Percentiles rank a stretch among this genome's conserved stretches.
phyloP scores from a whole-genome alignment of 2,329 filamentous ascomycete species.

The Aureobasidium mangrovei region DNA sequence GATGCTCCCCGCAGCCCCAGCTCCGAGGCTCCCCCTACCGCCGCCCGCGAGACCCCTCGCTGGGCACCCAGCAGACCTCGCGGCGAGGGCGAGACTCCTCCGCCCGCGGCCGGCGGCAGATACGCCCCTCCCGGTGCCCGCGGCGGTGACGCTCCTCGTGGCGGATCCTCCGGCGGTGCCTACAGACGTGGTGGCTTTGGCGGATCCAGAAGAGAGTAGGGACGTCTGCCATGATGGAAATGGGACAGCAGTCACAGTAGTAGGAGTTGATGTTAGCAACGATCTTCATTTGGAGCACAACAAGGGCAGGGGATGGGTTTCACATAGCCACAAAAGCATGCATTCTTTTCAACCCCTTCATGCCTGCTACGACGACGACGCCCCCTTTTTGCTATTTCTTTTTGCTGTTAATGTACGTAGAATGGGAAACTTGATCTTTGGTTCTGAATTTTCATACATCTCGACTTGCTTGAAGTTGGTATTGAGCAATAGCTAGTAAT shows the following conservation, averaged over 20 bases:
- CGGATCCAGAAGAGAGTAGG: slow-evolving; percentile 6
- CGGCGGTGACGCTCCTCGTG: slow-evolving; percentile 17
- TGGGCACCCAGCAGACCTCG: slow-evolving; percentile 16
- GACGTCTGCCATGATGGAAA: background rate
- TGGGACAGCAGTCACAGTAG: background rate
- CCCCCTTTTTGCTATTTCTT: background rate
- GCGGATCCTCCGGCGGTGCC: slow-evolving; percentile 15
- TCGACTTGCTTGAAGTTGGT: background rate
- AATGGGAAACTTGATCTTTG: background rate
- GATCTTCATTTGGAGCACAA: slow-evolving; percentile 9
- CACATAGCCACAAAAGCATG: slow-evolving; percentile 11
- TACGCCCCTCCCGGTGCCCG: slow-evolving; percentile 21
- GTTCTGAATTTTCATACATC: background rate
- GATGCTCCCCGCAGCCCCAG: slow-evolving; percentile 22
- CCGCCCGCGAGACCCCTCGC: background rate
- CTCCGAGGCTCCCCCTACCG: slow-evolving; percentile 16
- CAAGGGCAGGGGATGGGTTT: background rate
- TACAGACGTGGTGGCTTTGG: slow-evolving; percentile 17
- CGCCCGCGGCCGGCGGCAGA: slow-evolving; percentile 17
- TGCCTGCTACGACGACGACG: background rate
- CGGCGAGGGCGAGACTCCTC: slow-evolving; percentile 19
- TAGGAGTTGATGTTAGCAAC: slow-evolving; percentile 7
- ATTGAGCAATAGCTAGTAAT: background rate
- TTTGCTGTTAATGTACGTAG: background rate
- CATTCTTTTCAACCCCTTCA: slow-evolving; percentile 2